Evolutionary conservation across 495 filamentous ascomycete genomes (phyloP), one percentile per base, ranked within the genome.

Genomic region (Aspergillus affinis): DNA sequence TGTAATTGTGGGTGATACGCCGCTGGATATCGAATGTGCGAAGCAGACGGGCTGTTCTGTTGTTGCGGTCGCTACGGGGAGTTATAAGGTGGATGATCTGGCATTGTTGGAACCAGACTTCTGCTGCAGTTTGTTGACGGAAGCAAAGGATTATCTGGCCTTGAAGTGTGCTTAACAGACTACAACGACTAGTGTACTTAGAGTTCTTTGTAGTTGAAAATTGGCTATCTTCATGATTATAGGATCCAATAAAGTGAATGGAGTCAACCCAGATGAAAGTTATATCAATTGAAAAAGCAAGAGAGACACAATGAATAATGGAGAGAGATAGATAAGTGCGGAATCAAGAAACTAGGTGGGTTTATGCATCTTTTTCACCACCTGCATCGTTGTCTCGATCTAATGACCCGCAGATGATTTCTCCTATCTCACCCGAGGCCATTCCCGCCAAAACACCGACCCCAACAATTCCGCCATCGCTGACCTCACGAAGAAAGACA

Each of bases 381-480:
- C 13, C 36, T 17, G 12, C 15, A 32, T 32, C 2, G 36, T 41
- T 41, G 36, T 41, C 36, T 41, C 36, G 10, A 10, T 41, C 36
- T 17, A 41, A 41, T 15, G 36, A 41, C 12, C 36, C 13, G 36
- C 9, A 15, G 15, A 17, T 41, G 6, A 41, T 41, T 5, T 41
- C 36, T 15, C 36, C 36, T 41, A 41, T 41, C 10, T 41, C 36
- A 15, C 36, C 36, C 10, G 36, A 41, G 12, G 36, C 36, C 36
- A 41, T 50, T 20, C 83, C 85, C 0, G 85, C 86, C 36, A 91
- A 69, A 13, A 90, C 86, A 0, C 86, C 88, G 3, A 87, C 88
- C 0, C 88, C 88, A 20, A 84, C 84, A 57, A 90, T 84, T 1
- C 88, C 88, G 6, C 88, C 88, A 69, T 90, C 86, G 61, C 84